phyloP scores from a whole-genome alignment of 768 basidiomycete species.

The Mycena maculata region DNA sequence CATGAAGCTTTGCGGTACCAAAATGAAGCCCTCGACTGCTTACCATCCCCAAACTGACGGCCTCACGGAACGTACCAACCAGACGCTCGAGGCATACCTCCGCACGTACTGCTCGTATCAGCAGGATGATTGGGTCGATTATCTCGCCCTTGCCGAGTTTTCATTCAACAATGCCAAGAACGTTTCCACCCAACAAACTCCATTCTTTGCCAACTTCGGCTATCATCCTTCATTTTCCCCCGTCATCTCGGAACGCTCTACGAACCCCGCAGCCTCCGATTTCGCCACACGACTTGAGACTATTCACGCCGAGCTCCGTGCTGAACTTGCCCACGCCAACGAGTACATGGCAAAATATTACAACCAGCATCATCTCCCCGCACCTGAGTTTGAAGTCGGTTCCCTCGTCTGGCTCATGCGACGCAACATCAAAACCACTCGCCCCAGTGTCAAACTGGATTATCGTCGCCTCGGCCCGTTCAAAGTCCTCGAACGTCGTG shows the following conservation, averaged over 20 bases:
- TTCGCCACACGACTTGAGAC: constrained; percentile 31
- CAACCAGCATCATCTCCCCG: background rate
- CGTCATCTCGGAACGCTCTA: constrained; percentile 36
- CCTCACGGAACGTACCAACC: constrained; percentile 51
- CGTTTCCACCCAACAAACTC: constrained; percentile 30
- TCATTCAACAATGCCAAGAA: no score
- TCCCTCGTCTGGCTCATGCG: constrained; percentile 52
- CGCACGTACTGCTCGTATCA: constrained; percentile 49
- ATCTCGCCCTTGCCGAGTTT: no score
- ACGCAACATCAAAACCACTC: constrained; percentile 53
- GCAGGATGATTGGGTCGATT: constrained; percentile 47
- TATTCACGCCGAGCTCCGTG: constrained; percentile 49
- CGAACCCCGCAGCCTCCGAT: constrained; percentile 47
- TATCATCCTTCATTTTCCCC: constrained; percentile 48
- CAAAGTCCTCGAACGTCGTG: constrained; percentile 12
- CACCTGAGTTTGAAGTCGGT: constrained; percentile 40
- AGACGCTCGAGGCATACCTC: constrained; percentile 52
- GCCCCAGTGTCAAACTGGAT: constrained; percentile 54
- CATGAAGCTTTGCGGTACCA: no score
- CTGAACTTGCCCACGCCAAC: constrained; percentile 46
- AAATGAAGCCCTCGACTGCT: no score
- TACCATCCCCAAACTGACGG: no score
- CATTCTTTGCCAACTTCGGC: constrained; percentile 51
- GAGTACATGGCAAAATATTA: constrained; percentile 13
- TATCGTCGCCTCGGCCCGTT: constrained; percentile 46